These are phyloP conservation scores for Penicillium oxalicum DNA, from an alignment of 2,329 filamentous ascomycete genomes.

Conservation along the genomic window DNA sequence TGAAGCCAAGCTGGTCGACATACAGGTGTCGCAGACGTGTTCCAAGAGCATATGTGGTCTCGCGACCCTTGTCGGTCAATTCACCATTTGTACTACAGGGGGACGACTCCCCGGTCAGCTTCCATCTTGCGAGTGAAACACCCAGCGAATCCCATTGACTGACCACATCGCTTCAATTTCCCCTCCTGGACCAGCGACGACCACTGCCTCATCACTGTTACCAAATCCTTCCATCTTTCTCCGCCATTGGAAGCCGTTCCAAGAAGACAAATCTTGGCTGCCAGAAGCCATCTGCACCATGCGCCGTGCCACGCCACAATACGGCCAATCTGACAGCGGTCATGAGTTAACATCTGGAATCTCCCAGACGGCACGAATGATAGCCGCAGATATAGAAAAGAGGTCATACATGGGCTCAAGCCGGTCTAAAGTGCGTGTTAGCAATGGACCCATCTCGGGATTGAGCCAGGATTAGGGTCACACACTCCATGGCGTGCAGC, in stretches of 20 bases:
- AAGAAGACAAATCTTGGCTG: slow-evolving; percentile 48
- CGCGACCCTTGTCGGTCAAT: slow-evolving; percentile 68
- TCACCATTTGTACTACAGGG: slow-evolving; percentile 50
- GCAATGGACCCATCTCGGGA: not conserved
- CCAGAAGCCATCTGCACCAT: slow-evolving; percentile 58
- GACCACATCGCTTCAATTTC: slow-evolving; percentile 78
- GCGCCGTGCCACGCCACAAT: slow-evolving; percentile 71
- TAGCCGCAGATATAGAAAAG: not conserved
- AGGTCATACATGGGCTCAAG: slow-evolving; percentile 41
- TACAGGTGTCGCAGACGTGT: slow-evolving; percentile 64
- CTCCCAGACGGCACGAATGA: not conserved
- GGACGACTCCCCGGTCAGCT: slow-evolving; percentile 9
- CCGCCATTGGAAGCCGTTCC: slow-evolving; percentile 57
- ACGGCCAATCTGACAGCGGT: slow-evolving; percentile 65
- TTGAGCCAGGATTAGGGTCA: not conserved
- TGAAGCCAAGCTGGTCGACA: slow-evolving; percentile 66
- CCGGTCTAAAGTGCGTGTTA: slow-evolving; percentile 38
- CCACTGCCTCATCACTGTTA: slow-evolving; percentile 59
- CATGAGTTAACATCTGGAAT: slow-evolving; percentile 13
- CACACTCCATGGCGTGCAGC: not conserved
- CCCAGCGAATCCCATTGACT: slow-evolving; percentile 27
- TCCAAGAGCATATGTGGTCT: slow-evolving; percentile 65
- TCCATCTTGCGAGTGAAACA: not conserved
- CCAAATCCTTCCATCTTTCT: slow-evolving; percentile 80
- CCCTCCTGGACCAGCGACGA: slow-evolving; percentile 61